Percentiles rank a stretch among this genome's conserved stretches.
These are phyloP conservation scores for Pseudocercospora fijiensis DNA, from an alignment of 2,329 filamentous ascomycete species.

Conservation along the genomic window DNA sequence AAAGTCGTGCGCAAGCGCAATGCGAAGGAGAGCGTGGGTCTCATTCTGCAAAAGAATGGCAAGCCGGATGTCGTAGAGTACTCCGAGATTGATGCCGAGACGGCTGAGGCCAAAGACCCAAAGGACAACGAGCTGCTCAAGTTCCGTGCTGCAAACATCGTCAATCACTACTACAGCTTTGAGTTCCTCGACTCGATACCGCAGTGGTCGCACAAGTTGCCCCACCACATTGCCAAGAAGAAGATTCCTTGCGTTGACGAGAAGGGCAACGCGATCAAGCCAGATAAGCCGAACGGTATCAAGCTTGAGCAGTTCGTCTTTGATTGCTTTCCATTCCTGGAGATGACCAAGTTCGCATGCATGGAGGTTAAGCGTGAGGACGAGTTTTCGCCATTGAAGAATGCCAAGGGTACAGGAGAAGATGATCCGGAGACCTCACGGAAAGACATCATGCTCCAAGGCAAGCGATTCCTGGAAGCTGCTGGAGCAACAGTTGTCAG, in stretches of 20 bases:
- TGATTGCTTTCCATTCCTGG: slow-evolving; percentile 89
- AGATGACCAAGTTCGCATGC: slow-evolving; percentile 85
- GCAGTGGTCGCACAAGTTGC: slow-evolving; percentile 78
- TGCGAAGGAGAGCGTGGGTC: slow-evolving; percentile 89
- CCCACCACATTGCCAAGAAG: slow-evolving; percentile 95
- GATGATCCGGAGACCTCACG: slow-evolving; percentile 94
- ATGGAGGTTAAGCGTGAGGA: slow-evolving; percentile 96
- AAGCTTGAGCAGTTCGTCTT: slow-evolving; percentile 99
- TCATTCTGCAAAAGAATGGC: slow-evolving; percentile 93
- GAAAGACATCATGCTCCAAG: slow-evolving; percentile 84
- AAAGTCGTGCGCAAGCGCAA: slow-evolving; percentile 99
- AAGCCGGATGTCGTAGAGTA: slow-evolving; percentile 98
- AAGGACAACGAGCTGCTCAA: slow-evolving; percentile 80
- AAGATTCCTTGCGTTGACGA: slow-evolving; percentile 87
- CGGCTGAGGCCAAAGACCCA: slow-evolving; percentile 73
- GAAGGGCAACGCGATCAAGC: slow-evolving; percentile 79
- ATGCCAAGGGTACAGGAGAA: slow-evolving; percentile 77
- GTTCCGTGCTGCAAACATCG: slow-evolving; percentile 97
- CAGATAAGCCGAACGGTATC: slow-evolving; percentile 93
- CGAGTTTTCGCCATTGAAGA: slow-evolving; percentile 97
- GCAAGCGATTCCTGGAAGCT: slow-evolving; percentile 77
- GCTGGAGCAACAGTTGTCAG: slow-evolving; percentile 74
- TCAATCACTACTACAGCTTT: slow-evolving; percentile 99
- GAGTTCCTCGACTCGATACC: slow-evolving; percentile 88
- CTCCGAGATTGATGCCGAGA: slow-evolving; percentile 76